Evolutionary conservation across 768 basidiomycete genomes (phyloP).

Genomic region (Kwoniella newhampshirensis): DNA sequence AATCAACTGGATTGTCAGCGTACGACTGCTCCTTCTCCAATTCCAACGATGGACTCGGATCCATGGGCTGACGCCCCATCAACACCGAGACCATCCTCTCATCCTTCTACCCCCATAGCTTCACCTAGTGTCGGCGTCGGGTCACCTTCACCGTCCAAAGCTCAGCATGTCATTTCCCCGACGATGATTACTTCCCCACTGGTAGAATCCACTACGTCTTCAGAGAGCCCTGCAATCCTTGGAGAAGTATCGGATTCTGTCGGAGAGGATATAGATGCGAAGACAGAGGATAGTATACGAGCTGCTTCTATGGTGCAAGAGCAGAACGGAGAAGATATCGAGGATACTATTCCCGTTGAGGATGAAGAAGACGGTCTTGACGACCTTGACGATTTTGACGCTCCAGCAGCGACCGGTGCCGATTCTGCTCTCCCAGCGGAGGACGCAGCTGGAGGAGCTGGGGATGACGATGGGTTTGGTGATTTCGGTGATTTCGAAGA

Average conservation of each 20-base stretch:
- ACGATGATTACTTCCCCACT: too few species aligned
- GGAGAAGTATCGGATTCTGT: too few species aligned
- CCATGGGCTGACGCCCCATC: slow-evolving; percentile 46
- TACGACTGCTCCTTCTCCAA: too few species aligned
- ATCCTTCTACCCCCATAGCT: too few species aligned
- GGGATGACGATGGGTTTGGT: slow-evolving; percentile 62
- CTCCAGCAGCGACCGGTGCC: slow-evolving; percentile 55
- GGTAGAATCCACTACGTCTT: too few species aligned
- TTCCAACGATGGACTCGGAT: slow-evolving; percentile 38
- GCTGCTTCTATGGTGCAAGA: too few species aligned
- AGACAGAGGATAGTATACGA: too few species aligned
- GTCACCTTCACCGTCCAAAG: slow-evolving; percentile 8
- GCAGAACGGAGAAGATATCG: too few species aligned
- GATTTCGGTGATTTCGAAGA: slow-evolving; percentile 70
- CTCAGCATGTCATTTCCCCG: neutral
- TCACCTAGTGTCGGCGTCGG: neutral
- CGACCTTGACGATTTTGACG: slow-evolving; percentile 61
- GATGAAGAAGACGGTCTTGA: slow-evolving; percentile 56
- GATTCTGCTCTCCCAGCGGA: slow-evolving; percentile 18
- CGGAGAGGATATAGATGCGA: too few species aligned
- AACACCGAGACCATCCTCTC: slow-evolving; percentile 15
- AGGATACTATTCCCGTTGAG: neutral
- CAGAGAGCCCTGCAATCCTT: too few species aligned
- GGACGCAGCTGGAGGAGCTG: slow-evolving; percentile 2
- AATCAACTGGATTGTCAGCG: too few species aligned